Evolutionary conservation across 2,329 filamentous ascomycete species (phyloP), one percentile per base, ranked within the genome.

Genomic region (Zopfia rhizophila): DNA sequence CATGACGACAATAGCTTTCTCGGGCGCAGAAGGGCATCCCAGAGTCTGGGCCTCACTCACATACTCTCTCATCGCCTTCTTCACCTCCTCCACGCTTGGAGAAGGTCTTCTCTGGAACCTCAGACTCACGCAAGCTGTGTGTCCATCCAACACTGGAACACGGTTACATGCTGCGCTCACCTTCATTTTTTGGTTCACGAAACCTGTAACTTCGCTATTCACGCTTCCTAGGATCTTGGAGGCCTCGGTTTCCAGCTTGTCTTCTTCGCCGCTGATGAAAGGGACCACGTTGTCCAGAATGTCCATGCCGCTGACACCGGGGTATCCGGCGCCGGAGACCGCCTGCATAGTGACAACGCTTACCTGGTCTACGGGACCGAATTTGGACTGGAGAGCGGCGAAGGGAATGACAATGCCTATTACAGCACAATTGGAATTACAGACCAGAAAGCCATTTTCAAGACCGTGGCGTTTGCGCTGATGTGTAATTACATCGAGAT

Each of bases 381-480:
- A 96, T 61, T 84, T 86, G 39, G 87, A 84, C 72, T 96, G 89
- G 24, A 97, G 84, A 12, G 93, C 93, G 8, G 91, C 91, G 67
- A 97, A 93, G 17, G 94, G 94, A 54, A 96, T 95, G 51, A 97
- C 93, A 47, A 97, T 85, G 35, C 93, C 93, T 63, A 97, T 96
- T 66, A 97, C 93, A 45, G 93, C 93, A 76, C 94, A 99, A 78
- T 97, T 97, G 56, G 91, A 96, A 79, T 97, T 97, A 82, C 93
- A 97, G 50, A 97, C 91, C 25, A 97, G 78, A 78, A 97, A 96
- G 17, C 94, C 94, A 75, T 89, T 91, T 53, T 88, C 78, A 31
- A 96, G 80, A 19, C 78, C 78, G 71, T 89, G 84, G 30, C 88
- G 81, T 66, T 84, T 80, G 53, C 90, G 83, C 77, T 97, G 93